These are phyloP conservation scores for Pestalotiopsis sp. DNA, from an alignment of 2,329 filamentous ascomycete species.

Conservation along the genomic window DNA sequence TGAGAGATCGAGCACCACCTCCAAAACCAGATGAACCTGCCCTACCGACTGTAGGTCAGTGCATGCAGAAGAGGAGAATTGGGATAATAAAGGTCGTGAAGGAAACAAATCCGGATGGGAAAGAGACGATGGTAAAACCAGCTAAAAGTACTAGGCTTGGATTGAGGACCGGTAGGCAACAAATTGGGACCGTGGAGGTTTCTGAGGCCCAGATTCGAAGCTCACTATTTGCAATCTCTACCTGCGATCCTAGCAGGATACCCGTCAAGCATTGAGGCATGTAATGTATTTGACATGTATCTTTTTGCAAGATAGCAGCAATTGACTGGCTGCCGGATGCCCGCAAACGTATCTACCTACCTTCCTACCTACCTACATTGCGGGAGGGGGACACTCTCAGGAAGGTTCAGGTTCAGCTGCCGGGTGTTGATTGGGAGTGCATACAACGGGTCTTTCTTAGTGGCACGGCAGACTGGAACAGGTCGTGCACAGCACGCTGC, in stretches of 20 bases:
- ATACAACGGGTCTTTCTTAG: constrained; percentile 6
- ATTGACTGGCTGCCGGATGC: background rate
- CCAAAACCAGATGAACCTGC: background rate
- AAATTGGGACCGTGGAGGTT: too few relatives aligned
- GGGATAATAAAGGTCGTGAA: too few relatives aligned
- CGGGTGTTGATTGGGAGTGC: background rate
- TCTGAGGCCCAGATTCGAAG: too few relatives aligned
- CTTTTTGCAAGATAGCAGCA: background rate
- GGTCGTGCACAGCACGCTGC: constrained; percentile 5
- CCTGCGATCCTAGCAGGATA: background rate
- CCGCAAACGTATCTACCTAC: background rate
- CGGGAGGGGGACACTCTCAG: background rate
- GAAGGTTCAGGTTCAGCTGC: background rate
- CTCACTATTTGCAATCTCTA: too few relatives aligned
- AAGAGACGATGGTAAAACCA: background rate
- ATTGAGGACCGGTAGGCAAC: too few relatives aligned
- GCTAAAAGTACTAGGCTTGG: too few relatives aligned
- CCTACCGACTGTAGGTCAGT: too few relatives aligned
- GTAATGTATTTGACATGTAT: background rate
- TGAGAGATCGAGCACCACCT: background rate
- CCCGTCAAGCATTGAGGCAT: background rate
- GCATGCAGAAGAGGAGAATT: too few relatives aligned
- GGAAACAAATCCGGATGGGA: background rate
- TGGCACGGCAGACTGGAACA: constrained; percentile 10
- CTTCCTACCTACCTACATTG: background rate